Percentiles rank a stretch among this genome's conserved stretches.
These are phyloP conservation scores for Elaeagnus macrophylla DNA, from an alignment of 306 rosid genomes.

Conservation along the genomic window DNA sequence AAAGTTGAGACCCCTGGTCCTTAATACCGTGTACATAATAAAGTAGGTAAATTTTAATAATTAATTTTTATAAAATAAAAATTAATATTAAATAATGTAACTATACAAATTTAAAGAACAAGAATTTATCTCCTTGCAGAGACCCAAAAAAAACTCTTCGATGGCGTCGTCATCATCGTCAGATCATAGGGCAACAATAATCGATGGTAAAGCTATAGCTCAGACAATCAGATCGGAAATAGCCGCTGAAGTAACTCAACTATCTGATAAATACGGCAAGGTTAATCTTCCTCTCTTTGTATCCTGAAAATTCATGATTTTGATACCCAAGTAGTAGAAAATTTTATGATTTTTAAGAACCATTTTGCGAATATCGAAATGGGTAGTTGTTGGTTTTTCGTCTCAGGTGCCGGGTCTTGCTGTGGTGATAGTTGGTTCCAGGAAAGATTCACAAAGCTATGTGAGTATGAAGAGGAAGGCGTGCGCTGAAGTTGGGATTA, in stretches of 20 bases:
- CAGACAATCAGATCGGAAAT: constrained; percentile 70
- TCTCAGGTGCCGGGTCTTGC: constrained; percentile 83
- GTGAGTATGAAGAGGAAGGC: constrained; percentile 84
- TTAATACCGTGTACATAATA: too few relatives aligned
- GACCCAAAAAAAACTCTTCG: neutral
- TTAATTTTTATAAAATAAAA: too few relatives aligned
- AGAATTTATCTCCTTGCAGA: too few relatives aligned
- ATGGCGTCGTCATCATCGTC: constrained; percentile 29
- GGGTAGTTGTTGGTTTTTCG: neutral
- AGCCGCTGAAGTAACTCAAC: constrained; percentile 44
- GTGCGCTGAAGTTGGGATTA: constrained; percentile 78
- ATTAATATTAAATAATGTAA: too few relatives aligned
- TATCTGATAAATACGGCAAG: constrained; percentile 69
- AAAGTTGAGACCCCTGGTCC: too few relatives aligned
- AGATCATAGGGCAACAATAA: constrained; percentile 54
- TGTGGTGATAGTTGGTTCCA: constrained; percentile 76
- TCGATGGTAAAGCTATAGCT: constrained; percentile 78
- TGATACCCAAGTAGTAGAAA: neutral
- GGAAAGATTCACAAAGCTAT: constrained; percentile 83
- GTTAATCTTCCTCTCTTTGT: constrained; percentile 17
- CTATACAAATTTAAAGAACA: too few relatives aligned
- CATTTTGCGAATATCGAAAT: neutral
- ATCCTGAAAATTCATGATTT: neutral
- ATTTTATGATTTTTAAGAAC: neutral
- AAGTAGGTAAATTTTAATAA: too few relatives aligned